Conservation (phyloP, 139 green algal genomes). For the Chlorella sp. region DNA sequence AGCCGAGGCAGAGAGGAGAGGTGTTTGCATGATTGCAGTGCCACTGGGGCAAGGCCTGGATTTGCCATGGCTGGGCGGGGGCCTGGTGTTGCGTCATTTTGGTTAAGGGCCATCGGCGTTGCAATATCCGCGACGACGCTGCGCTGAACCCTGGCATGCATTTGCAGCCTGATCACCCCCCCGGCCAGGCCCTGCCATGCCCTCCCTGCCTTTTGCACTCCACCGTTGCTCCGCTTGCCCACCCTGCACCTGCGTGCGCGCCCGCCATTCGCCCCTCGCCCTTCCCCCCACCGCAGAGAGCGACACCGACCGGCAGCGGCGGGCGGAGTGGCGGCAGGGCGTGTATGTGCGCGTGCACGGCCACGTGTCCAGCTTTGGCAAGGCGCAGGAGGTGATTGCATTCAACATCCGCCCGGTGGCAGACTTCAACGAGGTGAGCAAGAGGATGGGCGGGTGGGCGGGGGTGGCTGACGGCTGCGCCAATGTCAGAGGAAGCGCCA, state of each 20-base stretch:
- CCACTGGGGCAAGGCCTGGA: no score
- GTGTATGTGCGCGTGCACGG: conserved; percentile 82
- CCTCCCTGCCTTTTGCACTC: background rate
- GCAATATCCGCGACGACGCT: no score
- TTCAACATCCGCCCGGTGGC: conserved; percentile 68
- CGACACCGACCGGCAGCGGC: conserved; percentile 40
- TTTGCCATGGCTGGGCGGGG: no score
- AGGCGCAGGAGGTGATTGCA: conserved; percentile 57
- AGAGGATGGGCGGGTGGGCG: no score
- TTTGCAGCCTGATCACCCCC: background rate
- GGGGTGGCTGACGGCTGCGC: no score
- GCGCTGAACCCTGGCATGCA: background rate
- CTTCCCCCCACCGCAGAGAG: conserved; percentile 16
- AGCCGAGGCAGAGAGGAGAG: no score
- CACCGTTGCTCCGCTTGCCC: background rate
- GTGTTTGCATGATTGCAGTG: background rate
- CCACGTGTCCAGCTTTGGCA: conserved; percentile 63
- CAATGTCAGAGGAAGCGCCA: no score
- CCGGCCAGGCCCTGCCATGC: background rate
- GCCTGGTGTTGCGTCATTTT: no score
- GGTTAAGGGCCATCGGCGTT: no score
- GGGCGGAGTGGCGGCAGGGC: conserved; percentile 55
- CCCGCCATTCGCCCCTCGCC: background rate
- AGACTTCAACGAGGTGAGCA: conserved; percentile 77
- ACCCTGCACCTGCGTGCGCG: background rate